Base-by-base conservation (phyloP, 495 filamentous ascomycete species). In the Tuber melanosporum region DNA sequence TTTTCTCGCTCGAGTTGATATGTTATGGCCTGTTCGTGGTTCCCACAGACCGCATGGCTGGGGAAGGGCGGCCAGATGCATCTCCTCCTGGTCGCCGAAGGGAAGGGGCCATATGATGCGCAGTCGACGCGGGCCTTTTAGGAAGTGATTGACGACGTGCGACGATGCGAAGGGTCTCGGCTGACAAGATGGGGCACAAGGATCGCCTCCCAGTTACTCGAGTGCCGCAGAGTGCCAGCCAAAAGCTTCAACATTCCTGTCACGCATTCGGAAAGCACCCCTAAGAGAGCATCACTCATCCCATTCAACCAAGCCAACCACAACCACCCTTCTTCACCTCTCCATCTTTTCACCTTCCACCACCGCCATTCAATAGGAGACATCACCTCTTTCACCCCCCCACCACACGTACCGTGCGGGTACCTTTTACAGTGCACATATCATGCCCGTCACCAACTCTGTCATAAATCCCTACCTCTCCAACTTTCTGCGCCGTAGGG, bases 171-270 rank as follows among this genome's bases (percentile, higher is more conserved):
- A 73, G 74, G 47, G 77, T 74, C 78, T 80, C 78, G 78, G 78
- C 78, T 80, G 78, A 80, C 78, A 80, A 80, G 78, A 80, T 80
- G 77, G 77, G 78, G 75, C 71, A 78, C 78, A 80, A 80, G 78
- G 78, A 78, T 80, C 47, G 69, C 57, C 77, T 44, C 75, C 74
- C 71, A 80, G 77, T 76, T 74, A 26, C 52, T 62, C 52, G 52
- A 62, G 52, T 62, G 52, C 52, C 52, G 52, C n/a, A 76, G 46
- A 47, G 73, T 79, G 72, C 73, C 77, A 78, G 77, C 78, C 77
- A 74, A 79, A 79, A 80, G 71, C 78, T 80, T 80, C 78, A 79
- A 57, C 77, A 80, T 80, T 80, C 78, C 78, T 76, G 77, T 80
- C 73, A 74, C 72, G 72, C 66, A 72, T 79, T 71, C 43, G 76